Evolutionary conservation across 1,284 basidiomycete species (phyloP), one percentile per base, ranked within the genome.

Genomic region (Heterobasidion parviporum): DNA sequence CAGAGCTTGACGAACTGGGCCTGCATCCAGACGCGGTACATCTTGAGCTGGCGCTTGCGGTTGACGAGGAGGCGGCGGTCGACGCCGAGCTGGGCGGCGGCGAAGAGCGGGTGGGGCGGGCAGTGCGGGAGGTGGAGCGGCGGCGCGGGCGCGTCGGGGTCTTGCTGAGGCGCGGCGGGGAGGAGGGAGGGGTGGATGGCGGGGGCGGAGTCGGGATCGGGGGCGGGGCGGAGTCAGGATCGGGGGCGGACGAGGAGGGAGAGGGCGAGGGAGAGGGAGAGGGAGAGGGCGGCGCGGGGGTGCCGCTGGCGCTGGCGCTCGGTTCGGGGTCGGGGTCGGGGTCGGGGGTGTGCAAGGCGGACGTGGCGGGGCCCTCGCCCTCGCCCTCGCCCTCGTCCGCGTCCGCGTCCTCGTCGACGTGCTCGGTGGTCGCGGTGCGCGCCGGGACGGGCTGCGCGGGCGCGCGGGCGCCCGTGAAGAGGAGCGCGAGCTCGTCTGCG

Each of bases 21-120:
- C 71, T 96, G 92, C 83, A 95, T 86, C 92, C 92, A 96, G 4
- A 94, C 90, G 48, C 94, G 77, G 69, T 95, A 96, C 94, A 98
- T 98, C 71, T 95, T 94, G 54, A 95, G 73, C 72, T 94, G 87
- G 56, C 92, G 77, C 70, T 95, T 97, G 53, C 94, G 78, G 68
- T 98, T 98, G 45, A 98, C 85, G 52, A 98, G 76, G 59, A 98
- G 72, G n/a, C 94, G 78, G 10, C 94, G 77, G 72, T 98, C 94
- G 12, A 94, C 81, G 5, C 92, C 92, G 2, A 97, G 75, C 64
- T 92, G 88, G 57, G 85, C 78, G 38, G 84, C 78, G 18, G 74
- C 66, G 69, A 97, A 94, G 50, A 91, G 52, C 4, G 61, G 62
- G 43, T 61, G 59, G 33, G 16, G 6, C 12, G 70, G 68, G 46